A percentile compares a stretch with the other conserved stretches of the same genome.
Conservation (phyloP, 257 asterid species). For the Paraleonurus japonicus region DNA sequence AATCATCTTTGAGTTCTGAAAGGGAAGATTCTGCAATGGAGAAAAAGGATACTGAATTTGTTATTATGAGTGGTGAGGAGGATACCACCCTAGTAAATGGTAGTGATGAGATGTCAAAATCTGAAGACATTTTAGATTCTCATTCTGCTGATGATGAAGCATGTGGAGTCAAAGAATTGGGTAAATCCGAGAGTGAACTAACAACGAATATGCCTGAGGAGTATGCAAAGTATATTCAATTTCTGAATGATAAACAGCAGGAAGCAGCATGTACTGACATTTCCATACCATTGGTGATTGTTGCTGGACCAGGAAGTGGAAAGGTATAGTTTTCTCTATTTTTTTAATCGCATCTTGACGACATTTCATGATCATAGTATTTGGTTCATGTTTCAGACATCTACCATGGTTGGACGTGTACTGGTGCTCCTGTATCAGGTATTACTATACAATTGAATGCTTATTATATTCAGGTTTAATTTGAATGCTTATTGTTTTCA, state of each 20-base stretch:
- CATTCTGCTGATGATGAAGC: slow-evolving; percentile 31
- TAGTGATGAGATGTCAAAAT: slow-evolving; percentile 31
- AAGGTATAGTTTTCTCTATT: slow-evolving; percentile 53
- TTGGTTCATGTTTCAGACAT: slow-evolving; percentile 62
- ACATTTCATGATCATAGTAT: slow-evolving; percentile 27
- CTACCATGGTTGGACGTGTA: slow-evolving; percentile 99
- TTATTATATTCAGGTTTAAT: slow-evolving; percentile 10
- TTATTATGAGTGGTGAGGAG: slow-evolving; percentile 36
- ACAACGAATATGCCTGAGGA: slow-evolving; percentile 71
- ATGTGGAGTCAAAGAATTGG: slow-evolving; percentile 27
- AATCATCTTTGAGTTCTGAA: slow-evolving; percentile 41
- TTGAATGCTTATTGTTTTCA: slow-evolving; percentile 1
- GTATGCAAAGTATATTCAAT: slow-evolving; percentile 58
- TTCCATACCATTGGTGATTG: slow-evolving; percentile 77
- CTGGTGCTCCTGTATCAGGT: slow-evolving; percentile 81
- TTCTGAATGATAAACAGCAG: slow-evolving; percentile 81
- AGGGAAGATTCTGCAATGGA: slow-evolving; percentile 26
- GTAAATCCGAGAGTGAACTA: slow-evolving; percentile 28
- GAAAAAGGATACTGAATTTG: slow-evolving; percentile 29
- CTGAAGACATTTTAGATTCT: slow-evolving; percentile 28
- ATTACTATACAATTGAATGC: slow-evolving; percentile 14
- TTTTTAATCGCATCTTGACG: slow-evolving; percentile 19
- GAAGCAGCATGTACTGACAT: slow-evolving; percentile 95
- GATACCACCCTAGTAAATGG: slow-evolving; percentile 23
- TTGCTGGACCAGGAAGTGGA: slow-evolving; percentile 99